Percentiles rank a stretch among this genome's conserved stretches.
Evolutionary conservation across 768 basidiomycete genomes (phyloP).

Genomic region (Gloeopeniophorella convolvens): DNA sequence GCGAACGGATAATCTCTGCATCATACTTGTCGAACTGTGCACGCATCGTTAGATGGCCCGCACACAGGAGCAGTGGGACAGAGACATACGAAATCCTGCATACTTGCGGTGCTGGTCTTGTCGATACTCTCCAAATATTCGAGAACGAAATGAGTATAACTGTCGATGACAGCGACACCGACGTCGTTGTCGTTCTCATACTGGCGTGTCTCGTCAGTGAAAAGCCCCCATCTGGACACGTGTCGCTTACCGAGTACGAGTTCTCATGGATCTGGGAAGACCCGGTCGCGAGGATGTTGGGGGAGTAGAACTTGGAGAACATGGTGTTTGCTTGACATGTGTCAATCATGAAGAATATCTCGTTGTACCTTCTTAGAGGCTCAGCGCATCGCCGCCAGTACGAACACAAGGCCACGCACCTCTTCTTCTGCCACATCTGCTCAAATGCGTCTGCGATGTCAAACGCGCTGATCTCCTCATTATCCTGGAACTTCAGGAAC

Average conservation of each 20-base stretch:
- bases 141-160: constrained; percentile 87
- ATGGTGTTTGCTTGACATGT: constrained; percentile 97
- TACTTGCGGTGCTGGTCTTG: constrained; percentile 76
- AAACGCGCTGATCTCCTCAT: constrained; percentile 94
- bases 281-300: constrained; percentile 87
- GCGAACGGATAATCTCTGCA: constrained; percentile 66
- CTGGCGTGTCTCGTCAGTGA: constrained; percentile 33
- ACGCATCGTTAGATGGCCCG: background rate
- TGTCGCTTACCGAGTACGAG: constrained; percentile 75
- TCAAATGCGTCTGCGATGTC: constrained; percentile 98
- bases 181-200: constrained; percentile 92
- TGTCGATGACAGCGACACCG: constrained; percentile 93
- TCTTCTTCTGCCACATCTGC: constrained; percentile 96
- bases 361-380: constrained; percentile 63
- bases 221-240: background rate
- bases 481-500: constrained; percentile 98
- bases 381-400: background rate
- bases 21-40: constrained; percentile 79
- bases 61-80: background rate
- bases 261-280: constrained; percentile 81
- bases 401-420: constrained; percentile 40
- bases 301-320: constrained; percentile 90
- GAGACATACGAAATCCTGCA: constrained; percentile 74
- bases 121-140: constrained; percentile 89
- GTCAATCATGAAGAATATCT: constrained; percentile 96